Percentiles rank a stretch among this genome's conserved stretches.
These are phyloP conservation scores for Aspergillus proliferans DNA, from an alignment of 2,329 filamentous ascomycete genomes.

Conservation along the genomic window DNA sequence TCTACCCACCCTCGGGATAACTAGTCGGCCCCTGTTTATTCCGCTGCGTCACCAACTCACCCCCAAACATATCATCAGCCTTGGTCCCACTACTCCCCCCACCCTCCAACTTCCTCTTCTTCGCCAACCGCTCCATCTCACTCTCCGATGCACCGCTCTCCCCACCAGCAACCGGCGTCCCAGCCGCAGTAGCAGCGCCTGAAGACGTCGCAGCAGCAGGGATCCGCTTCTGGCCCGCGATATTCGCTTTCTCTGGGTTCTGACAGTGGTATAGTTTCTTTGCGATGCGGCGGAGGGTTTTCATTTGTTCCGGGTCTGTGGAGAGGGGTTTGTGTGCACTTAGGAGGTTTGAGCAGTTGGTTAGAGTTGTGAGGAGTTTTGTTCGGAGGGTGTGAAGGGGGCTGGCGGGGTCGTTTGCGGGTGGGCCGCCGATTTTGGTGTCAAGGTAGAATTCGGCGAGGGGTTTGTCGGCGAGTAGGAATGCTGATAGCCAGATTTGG, in stretches of 20 bases:
- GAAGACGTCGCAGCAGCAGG: conserved; percentile 22
- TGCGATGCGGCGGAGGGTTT: conserved; percentile 40
- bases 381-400: conserved; percentile 27
- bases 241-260: conserved; percentile 42
- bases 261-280: conserved; percentile 46
- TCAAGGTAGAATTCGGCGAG: conserved; percentile 41
- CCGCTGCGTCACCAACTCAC: conserved; percentile 29
- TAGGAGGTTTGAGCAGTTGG: conserved; percentile 34
- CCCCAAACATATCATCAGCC: conserved; percentile 30
- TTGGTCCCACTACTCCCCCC: conserved; percentile 13
- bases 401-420: conserved; percentile 8
- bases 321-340: conserved; percentile 33
- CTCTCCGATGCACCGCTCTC: conserved; percentile 27
- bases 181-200: conserved; percentile 3
- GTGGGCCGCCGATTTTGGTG: conserved; percentile 32
- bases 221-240: conserved; percentile 39
- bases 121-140: conserved; percentile 32
- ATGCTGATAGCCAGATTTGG: conserved; percentile 82
- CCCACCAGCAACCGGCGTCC: conserved; percentile 6
- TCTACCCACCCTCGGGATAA: neutral
- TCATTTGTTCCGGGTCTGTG: conserved; percentile 35
- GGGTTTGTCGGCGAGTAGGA: conserved; percentile 64
- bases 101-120: conserved; percentile 34
- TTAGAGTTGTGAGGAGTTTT: conserved; percentile 34
- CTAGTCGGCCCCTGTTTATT: conserved; percentile 14